Conservation (phyloP, 345 rosid species). For the Euphorbia tirucalli region DNA sequence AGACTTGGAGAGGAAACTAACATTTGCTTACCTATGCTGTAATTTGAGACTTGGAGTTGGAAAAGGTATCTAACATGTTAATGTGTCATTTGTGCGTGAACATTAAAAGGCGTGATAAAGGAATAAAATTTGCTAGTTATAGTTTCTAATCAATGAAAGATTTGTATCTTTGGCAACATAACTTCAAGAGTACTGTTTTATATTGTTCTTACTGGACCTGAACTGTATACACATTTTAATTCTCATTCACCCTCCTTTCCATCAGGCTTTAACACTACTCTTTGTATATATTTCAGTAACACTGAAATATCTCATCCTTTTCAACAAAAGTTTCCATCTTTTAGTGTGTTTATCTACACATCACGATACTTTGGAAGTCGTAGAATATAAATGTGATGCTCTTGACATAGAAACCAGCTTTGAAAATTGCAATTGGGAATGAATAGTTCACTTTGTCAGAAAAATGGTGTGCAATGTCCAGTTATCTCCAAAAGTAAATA, state of each 20-base stretch:
- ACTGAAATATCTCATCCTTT: neutral
- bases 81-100: neutral
- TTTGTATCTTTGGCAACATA: neutral
- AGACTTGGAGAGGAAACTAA: neutral
- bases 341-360: neutral
- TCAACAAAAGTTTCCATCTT: neutral
- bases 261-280: neutral
- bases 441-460: neutral
- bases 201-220: neutral
- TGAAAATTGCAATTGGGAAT: neutral
- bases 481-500: neutral
- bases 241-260: neutral
- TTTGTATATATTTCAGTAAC: neutral
- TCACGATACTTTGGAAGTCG: neutral
- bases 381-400: neutral
- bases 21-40: neutral
- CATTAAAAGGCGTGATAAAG: neutral
- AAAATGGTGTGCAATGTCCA: neutral
- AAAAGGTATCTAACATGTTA: neutral
- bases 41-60: neutral
- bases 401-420: neutral
- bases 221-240: neutral
- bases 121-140: neutral
- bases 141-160: neutral
- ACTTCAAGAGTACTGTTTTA: neutral